Conservation (phyloP, 352 stramenopile genomes). For the Pilasporangium apinafurcum region DNA sequence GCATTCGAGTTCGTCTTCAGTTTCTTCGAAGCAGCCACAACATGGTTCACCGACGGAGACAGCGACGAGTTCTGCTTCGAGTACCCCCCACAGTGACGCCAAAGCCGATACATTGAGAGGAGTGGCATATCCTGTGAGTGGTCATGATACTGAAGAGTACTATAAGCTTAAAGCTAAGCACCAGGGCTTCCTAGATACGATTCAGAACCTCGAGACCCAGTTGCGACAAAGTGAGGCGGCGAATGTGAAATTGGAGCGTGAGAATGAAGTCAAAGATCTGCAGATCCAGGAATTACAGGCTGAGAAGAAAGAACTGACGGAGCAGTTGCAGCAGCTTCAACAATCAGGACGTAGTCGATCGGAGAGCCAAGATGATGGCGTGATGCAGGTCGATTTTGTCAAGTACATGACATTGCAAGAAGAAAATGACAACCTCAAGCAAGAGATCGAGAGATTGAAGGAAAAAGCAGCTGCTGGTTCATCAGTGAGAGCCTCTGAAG, state of each 20-base stretch:
- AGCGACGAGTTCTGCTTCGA: slow-evolving; percentile 7
- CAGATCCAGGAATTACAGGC: slow-evolving; percentile 33
- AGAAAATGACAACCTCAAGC: slow-evolving; percentile 38
- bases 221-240: slow-evolving; percentile 43
- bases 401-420: slow-evolving; percentile 46
- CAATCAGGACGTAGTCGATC: background rate
- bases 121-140: background rate
- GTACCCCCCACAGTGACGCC: background rate
- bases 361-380: slow-evolving; percentile 12
- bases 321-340: slow-evolving; percentile 9
- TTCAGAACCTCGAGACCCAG: slow-evolving; percentile 47
- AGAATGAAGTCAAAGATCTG: slow-evolving; percentile 34
- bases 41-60: slow-evolving; percentile 3
- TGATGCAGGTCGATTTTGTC: slow-evolving; percentile 49
- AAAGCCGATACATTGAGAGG: slow-evolving; percentile 6
- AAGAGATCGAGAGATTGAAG: slow-evolving; percentile 31
- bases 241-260: slow-evolving; percentile 51
- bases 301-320: slow-evolving; percentile 23
- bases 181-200: slow-evolving; percentile 32
- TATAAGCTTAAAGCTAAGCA: slow-evolving; percentile 9
- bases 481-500: background rate
- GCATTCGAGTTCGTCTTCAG: too few relatives aligned
- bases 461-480: background rate
- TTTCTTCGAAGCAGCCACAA: slow-evolving; percentile 8
- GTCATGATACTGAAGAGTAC: slow-evolving; percentile 8